These are phyloP conservation scores for Trichoderma semiorbis DNA, from an alignment of 2,329 filamentous ascomycete genomes.

Conservation along the genomic window DNA sequence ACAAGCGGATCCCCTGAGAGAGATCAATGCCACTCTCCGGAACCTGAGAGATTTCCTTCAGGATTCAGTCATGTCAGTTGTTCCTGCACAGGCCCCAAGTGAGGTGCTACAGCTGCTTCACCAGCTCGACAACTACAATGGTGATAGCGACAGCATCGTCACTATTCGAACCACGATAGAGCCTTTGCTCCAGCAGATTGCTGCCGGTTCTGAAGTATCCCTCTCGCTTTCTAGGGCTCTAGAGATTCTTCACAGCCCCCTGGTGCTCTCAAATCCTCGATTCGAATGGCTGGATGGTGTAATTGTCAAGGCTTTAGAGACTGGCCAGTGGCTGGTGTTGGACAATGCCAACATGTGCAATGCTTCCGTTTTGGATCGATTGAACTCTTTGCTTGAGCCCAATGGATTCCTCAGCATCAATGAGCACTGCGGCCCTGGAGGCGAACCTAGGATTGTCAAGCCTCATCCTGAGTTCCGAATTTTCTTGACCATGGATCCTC, in stretches of 20 bases:
- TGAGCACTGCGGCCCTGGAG: slow-evolving; percentile 81
- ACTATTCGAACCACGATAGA: slow-evolving; percentile 39
- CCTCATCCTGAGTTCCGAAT: slow-evolving; percentile 87
- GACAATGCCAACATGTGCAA: slow-evolving; percentile 98
- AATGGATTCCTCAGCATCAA: slow-evolving; percentile 87
- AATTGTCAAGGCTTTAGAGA: slow-evolving; percentile 79
- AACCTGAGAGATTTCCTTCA: slow-evolving; percentile 51
- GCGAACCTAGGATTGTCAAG: slow-evolving; percentile 72
- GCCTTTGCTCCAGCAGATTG: slow-evolving; percentile 39
- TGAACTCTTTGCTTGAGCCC: slow-evolving; percentile 92
- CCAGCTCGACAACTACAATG: slow-evolving; percentile 42
- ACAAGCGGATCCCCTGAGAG: slow-evolving; percentile 78
- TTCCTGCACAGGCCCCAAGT: slow-evolving; percentile 46
- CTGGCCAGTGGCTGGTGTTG: slow-evolving; percentile 87
- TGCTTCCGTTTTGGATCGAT: slow-evolving; percentile 85
- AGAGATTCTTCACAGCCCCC: slow-evolving; percentile 49
- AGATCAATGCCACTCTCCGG: slow-evolving; percentile 57
- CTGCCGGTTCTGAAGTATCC: slow-evolving; percentile 45
- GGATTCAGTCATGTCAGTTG: slow-evolving; percentile 43
- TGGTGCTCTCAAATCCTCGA: slow-evolving; percentile 65
- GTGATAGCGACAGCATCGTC: slow-evolving; percentile 37
- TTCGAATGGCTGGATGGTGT: slow-evolving; percentile 97
- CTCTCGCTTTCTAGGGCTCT: slow-evolving; percentile 47
- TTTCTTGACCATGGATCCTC: slow-evolving; percentile 89
- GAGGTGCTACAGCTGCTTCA: slow-evolving; percentile 51